Percentiles rank a stretch among this genome's conserved stretches.
Evolutionary conservation across 2,329 filamentous ascomycete species (phyloP).

Genomic region (Colletotrichum endophyticum): DNA sequence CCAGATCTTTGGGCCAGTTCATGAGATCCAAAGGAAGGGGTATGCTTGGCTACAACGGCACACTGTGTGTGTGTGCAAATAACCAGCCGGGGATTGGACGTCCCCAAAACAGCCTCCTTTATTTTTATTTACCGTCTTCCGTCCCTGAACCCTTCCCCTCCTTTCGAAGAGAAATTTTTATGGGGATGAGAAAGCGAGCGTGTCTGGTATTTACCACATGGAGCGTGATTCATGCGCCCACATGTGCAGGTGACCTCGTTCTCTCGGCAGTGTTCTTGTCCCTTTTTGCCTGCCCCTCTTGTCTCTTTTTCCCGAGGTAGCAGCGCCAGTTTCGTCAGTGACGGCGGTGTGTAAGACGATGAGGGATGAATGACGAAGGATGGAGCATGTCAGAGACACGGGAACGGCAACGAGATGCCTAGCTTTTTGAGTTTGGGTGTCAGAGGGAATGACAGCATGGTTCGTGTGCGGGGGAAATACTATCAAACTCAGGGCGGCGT

Average conservation of each 20-base stretch:
- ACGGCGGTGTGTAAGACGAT: not conserved
- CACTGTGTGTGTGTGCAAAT: not conserved
- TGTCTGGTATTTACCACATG: not conserved
- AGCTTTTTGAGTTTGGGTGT: not conserved
- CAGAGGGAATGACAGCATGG: not conserved
- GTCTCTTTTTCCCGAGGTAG: not conserved
- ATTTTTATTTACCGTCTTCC: not conserved
- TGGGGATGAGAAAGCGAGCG: not conserved
- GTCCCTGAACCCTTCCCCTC: not conserved
- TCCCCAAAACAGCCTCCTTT: not conserved
- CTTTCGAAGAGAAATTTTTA: not conserved
- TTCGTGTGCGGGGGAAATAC: not conserved
- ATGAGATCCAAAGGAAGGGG: not conserved
- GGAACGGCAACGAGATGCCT: not conserved
- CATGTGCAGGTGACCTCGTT: not conserved
- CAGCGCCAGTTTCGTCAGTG: not conserved
- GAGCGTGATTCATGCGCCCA: slow-evolving; percentile 1
- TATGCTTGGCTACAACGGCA: not conserved
- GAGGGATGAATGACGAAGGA: not conserved
- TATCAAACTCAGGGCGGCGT: not conserved
- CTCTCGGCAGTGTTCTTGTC: not conserved
- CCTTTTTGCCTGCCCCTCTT: not conserved
- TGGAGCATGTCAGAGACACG: not conserved
- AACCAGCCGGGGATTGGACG: not conserved
- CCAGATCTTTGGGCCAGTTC: not conserved